A percentile compares a stretch with the other conserved stretches of the same genome.
Evolutionary conservation across 352 stramenopile species (phyloP).

Genomic region (Pelagophyceae sp.): DNA sequence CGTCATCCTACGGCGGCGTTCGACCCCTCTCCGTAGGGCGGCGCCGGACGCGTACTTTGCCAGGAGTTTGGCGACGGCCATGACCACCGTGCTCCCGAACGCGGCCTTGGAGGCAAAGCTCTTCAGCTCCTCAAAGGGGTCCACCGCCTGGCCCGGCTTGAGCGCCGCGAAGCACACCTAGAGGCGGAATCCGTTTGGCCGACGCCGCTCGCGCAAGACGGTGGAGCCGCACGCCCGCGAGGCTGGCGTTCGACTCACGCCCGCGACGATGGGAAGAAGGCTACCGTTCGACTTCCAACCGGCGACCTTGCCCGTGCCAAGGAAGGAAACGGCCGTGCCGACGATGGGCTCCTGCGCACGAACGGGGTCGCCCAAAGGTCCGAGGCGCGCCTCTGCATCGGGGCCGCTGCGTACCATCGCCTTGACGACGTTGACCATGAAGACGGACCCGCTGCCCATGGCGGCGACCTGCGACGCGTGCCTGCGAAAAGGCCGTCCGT

Average conservation of each 20-base stretch:
- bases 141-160: not conserved
- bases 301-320: not conserved
- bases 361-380: too few relatives aligned
- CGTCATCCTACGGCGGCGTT: too few relatives aligned
- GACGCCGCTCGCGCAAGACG: too few relatives aligned
- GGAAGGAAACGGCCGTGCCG: not conserved
- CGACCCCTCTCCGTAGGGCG: too few relatives aligned
- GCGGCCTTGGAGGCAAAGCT: not conserved
- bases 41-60: too few relatives aligned
- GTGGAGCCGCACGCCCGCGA: too few relatives aligned
- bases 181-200: too few relatives aligned
- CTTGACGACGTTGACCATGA: constrained; percentile 19
- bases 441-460: not conserved
- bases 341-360: constrained; percentile 1
- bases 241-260: too few relatives aligned
- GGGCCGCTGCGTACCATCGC: not conserved
- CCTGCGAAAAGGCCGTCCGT: too few relatives aligned
- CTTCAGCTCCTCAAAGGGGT: not conserved
- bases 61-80: constrained; percentile 12
- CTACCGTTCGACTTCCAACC: not conserved
- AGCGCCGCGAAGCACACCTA: not conserved
- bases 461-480: not conserved
- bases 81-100: not conserved
- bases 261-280: not conserved
- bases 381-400: too few relatives aligned